phyloP scores from a whole-genome alignment of 768 basidiomycete species.

The Suillus sp. region DNA sequence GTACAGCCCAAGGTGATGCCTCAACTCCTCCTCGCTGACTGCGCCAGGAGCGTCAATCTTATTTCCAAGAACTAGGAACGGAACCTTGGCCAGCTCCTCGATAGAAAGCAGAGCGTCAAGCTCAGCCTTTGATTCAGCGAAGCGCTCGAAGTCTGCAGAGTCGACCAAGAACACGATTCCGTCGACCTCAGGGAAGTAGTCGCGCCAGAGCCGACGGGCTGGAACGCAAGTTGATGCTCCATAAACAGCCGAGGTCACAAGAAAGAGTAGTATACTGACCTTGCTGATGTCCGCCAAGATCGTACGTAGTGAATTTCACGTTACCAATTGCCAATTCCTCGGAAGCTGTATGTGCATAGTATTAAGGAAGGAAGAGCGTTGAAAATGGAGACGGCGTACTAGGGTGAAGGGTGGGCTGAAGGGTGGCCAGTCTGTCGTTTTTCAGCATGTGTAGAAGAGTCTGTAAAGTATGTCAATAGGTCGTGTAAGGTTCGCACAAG shows the following conservation, averaged over 20 bases:
- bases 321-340: conserved; percentile 99
- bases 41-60: conserved; percentile 99
- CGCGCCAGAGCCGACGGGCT: conserved; percentile 98
- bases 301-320: conserved; percentile 98
- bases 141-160: conserved; percentile 94
- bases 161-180: conserved; percentile 99
- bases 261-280: conserved; percentile 48
- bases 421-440: conserved; percentile 95
- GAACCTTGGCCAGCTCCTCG: conserved; percentile 93
- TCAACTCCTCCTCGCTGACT: conserved; percentile 95
- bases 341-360: conserved; percentile 62
- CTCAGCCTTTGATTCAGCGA: conserved; percentile 95
- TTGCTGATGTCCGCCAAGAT: conserved; percentile 96
- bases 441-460: conserved; percentile 99
- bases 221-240: not conserved
- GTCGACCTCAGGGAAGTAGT: conserved; percentile 99
- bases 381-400: conserved; percentile 54
- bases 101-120: conserved; percentile 95
- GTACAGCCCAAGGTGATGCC: conserved; percentile 93
- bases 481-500: not conserved
- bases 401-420: conserved; percentile 98
- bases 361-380: conserved; percentile 9
- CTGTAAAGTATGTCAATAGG: conserved; percentile 41
- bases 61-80: conserved; percentile 98
- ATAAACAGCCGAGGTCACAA: conserved; percentile 2